Percentiles rank a stretch among this genome's conserved stretches.
phyloP scores from a whole-genome alignment of 352 stramenopile genomes.

The Pythium phragmitis region DNA sequence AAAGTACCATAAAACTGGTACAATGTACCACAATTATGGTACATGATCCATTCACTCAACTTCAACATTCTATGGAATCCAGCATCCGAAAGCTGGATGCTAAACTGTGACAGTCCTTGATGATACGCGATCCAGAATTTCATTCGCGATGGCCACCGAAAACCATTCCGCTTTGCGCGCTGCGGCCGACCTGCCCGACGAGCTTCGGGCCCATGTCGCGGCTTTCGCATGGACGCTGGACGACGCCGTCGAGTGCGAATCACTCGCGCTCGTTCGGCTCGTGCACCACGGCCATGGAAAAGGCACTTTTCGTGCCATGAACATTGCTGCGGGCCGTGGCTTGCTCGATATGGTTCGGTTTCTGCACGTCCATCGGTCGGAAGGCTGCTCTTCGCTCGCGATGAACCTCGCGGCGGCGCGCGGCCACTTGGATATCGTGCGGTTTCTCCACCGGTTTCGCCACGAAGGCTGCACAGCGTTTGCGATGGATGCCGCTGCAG shows the following conservation, averaged over 20 bases:
- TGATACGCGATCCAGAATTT: neutral
- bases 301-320: slow-evolving; percentile 18
- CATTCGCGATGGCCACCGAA: neutral
- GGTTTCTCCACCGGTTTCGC: slow-evolving; percentile 38
- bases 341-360: slow-evolving; percentile 30
- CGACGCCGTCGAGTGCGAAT: slow-evolving; percentile 13
- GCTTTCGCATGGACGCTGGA: slow-evolving; percentile 34
- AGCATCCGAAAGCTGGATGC: neutral
- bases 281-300: slow-evolving; percentile 2
- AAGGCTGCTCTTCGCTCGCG: slow-evolving; percentile 40
- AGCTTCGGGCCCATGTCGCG: slow-evolving; percentile 33
- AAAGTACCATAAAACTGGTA: slow-evolving; percentile 1
- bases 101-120: neutral
- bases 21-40: slow-evolving; percentile 7
- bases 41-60: neutral
- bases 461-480: slow-evolving; percentile 29
- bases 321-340: slow-evolving; percentile 27
- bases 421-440: slow-evolving; percentile 34
- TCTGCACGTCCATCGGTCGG: slow-evolving; percentile 33
- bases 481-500: slow-evolving; percentile 36
- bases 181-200: slow-evolving; percentile 17
- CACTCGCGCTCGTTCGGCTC: slow-evolving; percentile 21
- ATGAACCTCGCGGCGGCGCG: slow-evolving; percentile 42
- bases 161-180: neutral
- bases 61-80: slow-evolving; percentile 13